These are phyloP conservation scores for Penicillium odoratum DNA, from an alignment of 495 filamentous ascomycete genomes.

Conservation along the genomic window DNA sequence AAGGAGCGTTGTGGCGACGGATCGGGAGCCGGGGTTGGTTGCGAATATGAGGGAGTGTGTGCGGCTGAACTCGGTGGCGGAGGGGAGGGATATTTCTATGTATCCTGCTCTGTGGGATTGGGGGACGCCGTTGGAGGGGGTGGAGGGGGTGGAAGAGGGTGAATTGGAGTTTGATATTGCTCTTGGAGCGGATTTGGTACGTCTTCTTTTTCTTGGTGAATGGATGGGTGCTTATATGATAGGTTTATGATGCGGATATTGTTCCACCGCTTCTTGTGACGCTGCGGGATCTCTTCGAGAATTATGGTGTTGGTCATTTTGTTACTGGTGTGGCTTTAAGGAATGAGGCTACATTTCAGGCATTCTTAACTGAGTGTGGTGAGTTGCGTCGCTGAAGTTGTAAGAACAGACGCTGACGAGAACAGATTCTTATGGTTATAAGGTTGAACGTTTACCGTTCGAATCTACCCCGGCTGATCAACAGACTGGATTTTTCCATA, in stretches of 20 bases:
- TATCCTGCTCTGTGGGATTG: conserved; percentile 47
- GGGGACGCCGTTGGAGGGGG: conserved; percentile 30
- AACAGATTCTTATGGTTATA: conserved; percentile 39
- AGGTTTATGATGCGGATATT: conserved; percentile 66
- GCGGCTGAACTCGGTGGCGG: conserved; percentile 61
- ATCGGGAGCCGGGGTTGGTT: conserved; percentile 75
- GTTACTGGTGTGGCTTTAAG: conserved; percentile 62
- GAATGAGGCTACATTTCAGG: conserved; percentile 61
- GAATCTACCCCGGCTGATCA: conserved; percentile 41
- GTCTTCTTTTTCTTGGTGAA: neutral
- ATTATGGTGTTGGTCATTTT: conserved; percentile 46
- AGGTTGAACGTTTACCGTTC: conserved; percentile 43
- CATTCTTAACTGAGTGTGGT: conserved; percentile 60
- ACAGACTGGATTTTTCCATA: conserved; percentile 61
- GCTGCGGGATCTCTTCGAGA: conserved; percentile 53
- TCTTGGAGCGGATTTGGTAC: conserved; percentile 52
- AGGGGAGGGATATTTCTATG: conserved; percentile 14
- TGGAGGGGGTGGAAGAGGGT: conserved; percentile 12
- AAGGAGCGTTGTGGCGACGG: conserved; percentile 67
- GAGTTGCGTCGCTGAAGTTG: conserved; percentile 23
- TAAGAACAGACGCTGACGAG: neutral
- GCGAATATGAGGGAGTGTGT: conserved; percentile 66
- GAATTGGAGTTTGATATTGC: conserved; percentile 44
- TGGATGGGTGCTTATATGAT: neutral
- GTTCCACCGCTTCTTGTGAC: conserved; percentile 60